Evolutionary conservation across 1,284 basidiomycete genomes (phyloP), one percentile per base, ranked within the genome.

Genomic region (Puccinia coronata): DNA sequence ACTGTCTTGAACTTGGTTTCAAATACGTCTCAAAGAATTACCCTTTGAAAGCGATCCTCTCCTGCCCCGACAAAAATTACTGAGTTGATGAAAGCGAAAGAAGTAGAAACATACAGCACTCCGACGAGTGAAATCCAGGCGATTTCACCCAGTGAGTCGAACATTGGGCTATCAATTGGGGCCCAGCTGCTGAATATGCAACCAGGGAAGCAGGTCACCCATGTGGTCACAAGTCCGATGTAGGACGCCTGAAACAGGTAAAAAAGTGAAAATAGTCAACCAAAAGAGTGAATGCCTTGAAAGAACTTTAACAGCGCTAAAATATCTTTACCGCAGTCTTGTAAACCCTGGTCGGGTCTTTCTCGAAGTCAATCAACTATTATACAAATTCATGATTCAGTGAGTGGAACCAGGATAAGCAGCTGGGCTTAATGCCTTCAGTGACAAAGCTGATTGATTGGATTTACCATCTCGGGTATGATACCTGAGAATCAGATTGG

Each of bases 351-450:
- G 72, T 74, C 18, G 80, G 80, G 49, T 81, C 80, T 39, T 81
- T 81, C 39, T 81, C 80, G 43, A 81, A 81, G 63, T 81, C 80
- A n/a, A 81, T 81, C 34, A 81, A 53, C 80, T 81, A 31, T 14
- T 23, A 18, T 20, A n/a, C 31, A 18, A n/a, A n/a, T 6, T 47
- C 16, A 47, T 8, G 9, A 47, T n/a, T 47, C 41, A 67, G 2
- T 23, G 39, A 47, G 16, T n/a, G 36, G 23, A 67, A 43, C 1
- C 39, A 67, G 28, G 8, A 6, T 43, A 43, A 47, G 20, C 39
- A 20, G 61, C 36, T 12, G 31, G 6, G 4, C 36, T 20, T 61
- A 61, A 36, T 25, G n/a, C 14, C 20, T 12, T 28, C 34, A 41
- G 2, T 34, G 11, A 25, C 34, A 23, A 23, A 9, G 23, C 43